These are phyloP conservation scores for Monosporascus sp. DNA, from an alignment of 2,329 filamentous ascomycete species.

Conservation along the genomic window DNA sequence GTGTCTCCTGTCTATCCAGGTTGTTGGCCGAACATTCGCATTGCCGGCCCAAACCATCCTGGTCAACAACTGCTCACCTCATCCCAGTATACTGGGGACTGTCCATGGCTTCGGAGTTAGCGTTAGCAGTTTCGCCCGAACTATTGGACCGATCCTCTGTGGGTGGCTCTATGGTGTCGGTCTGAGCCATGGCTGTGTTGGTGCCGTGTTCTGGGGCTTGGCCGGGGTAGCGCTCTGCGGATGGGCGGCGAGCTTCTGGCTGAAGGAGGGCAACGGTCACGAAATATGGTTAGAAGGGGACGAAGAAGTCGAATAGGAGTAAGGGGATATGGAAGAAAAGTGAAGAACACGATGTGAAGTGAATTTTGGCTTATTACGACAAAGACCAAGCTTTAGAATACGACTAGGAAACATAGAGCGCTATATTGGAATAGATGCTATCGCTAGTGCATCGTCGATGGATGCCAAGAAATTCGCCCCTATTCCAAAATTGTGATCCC, in stretches of 20 bases:
- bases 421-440: neutral
- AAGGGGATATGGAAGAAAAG: neutral
- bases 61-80: constrained; percentile 43
- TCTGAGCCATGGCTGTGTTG: constrained; percentile 51
- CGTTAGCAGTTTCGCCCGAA: constrained; percentile 52
- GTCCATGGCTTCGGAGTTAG: constrained; percentile 52
- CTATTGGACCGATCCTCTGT: constrained; percentile 55
- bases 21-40: constrained; percentile 61
- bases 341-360: no score
- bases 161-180: constrained; percentile 57
- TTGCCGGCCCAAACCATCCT: constrained; percentile 42
- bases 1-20: constrained; percentile 58
- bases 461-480: neutral
- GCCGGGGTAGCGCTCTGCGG: constrained; percentile 44
- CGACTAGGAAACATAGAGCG: neutral
- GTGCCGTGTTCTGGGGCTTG: constrained; percentile 54
- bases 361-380: neutral
- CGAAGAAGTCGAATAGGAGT: constrained; percentile 34
- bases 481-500: neutral
- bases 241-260: constrained; percentile 46
- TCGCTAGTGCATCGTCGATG: no score
- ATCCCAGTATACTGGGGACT: constrained; percentile 42
- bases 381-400: neutral
- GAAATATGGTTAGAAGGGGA: constrained; percentile 62
- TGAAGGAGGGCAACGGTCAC: constrained; percentile 58